These are phyloP conservation scores for Sugiyamaella paludigena DNA, from an alignment of 1,139 yeast genomes.

Conservation along the genomic window DNA sequence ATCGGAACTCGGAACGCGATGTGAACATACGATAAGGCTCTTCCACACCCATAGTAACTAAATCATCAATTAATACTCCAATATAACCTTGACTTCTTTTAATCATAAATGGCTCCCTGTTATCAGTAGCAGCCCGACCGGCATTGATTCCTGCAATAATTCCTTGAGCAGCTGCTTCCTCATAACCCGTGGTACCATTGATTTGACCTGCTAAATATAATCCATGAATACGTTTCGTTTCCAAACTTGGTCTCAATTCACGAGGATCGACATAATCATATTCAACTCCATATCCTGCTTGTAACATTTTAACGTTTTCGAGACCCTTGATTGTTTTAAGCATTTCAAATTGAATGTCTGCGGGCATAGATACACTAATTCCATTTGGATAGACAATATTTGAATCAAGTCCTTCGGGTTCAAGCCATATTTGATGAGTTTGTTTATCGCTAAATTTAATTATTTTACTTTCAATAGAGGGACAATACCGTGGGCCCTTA, in stretches of 20 bases:
- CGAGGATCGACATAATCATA: constrained; percentile 95
- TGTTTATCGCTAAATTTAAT: constrained; percentile 74
- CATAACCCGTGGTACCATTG: constrained; percentile 98
- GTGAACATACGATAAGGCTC: constrained; percentile 99
- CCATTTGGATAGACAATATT: constrained; percentile 94
- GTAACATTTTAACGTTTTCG: constrained; percentile 80
- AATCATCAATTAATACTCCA: constrained; percentile 91
- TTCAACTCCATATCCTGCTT: constrained; percentile 98
- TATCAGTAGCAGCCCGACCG: constrained; percentile 47
- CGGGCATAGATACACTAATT: constrained; percentile 94
- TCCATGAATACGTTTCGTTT: constrained; percentile 77
- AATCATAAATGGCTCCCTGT: constrained; percentile 48
- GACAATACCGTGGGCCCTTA: constrained; percentile 96
- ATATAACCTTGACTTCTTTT: constrained; percentile 82
- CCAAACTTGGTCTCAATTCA: constrained; percentile 72
- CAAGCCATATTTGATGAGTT: constrained; percentile 86
- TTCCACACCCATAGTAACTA: constrained; percentile 91
- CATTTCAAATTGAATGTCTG: constrained; percentile 76
- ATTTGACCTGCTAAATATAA: constrained; percentile 93
- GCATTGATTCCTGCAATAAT: constrained; percentile 95
- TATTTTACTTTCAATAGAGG: constrained; percentile 89
- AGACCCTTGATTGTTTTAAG: constrained; percentile 82
- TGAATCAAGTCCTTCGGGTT: constrained; percentile 90
- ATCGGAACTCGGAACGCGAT: constrained; percentile 88
- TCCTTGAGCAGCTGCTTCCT: constrained; percentile 98